Base-by-base conservation (phyloP, 1,284 basidiomycete genomes). In the Puccinia coronata region DNA sequence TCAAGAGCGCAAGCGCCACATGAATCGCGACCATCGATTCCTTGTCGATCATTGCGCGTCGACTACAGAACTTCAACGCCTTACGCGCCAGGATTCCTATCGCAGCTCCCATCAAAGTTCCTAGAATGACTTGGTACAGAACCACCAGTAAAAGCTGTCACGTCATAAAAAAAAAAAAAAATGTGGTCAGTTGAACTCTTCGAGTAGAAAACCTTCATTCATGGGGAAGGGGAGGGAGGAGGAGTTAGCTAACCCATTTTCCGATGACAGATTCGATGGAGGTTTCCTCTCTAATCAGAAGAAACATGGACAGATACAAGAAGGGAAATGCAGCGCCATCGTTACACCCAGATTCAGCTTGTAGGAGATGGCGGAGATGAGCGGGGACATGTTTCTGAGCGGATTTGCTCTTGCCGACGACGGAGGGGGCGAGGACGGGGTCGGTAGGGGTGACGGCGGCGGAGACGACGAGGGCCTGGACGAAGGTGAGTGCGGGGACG, bases 371-470 rank as follows among this genome's bases (percentile, higher is more conserved):
- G 51, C 96, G 91, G 67, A 99, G 89, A 86, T 99, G 97, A 0
- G 94, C 92, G 0, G 96, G 96, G 18, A 99, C 96, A 85, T 99
- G 96, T 86, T 98, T 97, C 86, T 99, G 93, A 2, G 96, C 96
- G 88, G 96, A 99, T 87, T 95, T 96, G 75, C 97, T 97, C 82
- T 85, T 85, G 85, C 97, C 96, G 18, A 14, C 85, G 47, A 86
- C 83, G 20, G 88, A 87, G 36, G 70, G 25, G 70, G 94, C 92
- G 51, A 95, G 89, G 83, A 95, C 95, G 28, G 96, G 96, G 87
- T 99, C 96, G 16, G 97, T 98, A 0, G 96, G 97, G 0, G 96
- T 98, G 34, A 98, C 90, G 86, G 94, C 96, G 0, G 96, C 95
- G 20, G 93, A 95, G 79, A 98, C 91, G 72, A 93, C 93, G 83